Conservation (phyloP, 2,329 filamentous ascomycete species). For the Exophiala lecanii-corni region DNA sequence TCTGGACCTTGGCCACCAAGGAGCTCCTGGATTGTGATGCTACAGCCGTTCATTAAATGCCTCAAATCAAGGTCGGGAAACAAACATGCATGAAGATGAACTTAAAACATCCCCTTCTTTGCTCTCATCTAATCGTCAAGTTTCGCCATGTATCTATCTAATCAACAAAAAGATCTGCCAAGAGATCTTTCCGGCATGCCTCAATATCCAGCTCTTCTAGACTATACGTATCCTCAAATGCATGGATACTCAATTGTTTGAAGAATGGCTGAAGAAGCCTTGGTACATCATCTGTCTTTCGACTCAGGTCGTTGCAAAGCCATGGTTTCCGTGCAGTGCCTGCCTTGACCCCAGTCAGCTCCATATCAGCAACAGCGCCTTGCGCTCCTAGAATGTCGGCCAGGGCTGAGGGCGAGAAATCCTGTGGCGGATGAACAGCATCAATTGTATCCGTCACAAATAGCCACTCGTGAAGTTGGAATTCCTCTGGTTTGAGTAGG, state of each 20-base stretch:
- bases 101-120: no score
- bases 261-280: slow-evolving; percentile 84
- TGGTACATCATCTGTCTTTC: slow-evolving; percentile 61
- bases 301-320: slow-evolving; percentile 44
- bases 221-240: slow-evolving; percentile 88
- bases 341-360: slow-evolving; percentile 16
- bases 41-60: no score
- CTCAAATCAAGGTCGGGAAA: no score
- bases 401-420: slow-evolving; percentile 67
- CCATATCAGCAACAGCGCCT: slow-evolving; percentile 13
- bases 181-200: slow-evolving; percentile 57
- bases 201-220: slow-evolving; percentile 68
- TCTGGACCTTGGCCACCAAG: no score
- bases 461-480: slow-evolving; percentile 96
- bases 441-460: slow-evolving; percentile 97
- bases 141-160: no score
- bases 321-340: slow-evolving; percentile 36
- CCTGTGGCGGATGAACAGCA: slow-evolving; percentile 75
- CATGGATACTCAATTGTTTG: slow-evolving; percentile 82
- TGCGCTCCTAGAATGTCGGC: slow-evolving; percentile 51
- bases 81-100: no score
- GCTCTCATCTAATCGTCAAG: no score
- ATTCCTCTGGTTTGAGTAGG: slow-evolving; percentile 84
- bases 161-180: slow-evolving; percentile 77
- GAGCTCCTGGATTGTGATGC: no score